Conservation (phyloP, 345 rosid genomes). For the Euphorbia peplus region DNA sequence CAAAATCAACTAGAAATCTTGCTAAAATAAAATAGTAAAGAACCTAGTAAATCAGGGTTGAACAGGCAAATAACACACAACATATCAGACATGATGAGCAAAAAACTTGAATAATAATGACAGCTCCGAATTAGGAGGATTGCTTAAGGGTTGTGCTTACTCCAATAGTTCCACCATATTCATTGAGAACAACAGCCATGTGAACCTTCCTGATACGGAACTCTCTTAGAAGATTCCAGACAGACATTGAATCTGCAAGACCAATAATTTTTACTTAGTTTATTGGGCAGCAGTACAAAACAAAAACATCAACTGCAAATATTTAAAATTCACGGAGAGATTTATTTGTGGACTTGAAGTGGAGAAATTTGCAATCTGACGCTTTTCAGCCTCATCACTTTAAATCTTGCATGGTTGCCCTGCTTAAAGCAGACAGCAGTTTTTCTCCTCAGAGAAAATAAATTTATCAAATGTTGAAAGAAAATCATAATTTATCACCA, state of each 20-base stretch:
- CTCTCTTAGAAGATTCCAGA: constrained; percentile 99
- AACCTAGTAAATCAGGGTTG: not conserved
- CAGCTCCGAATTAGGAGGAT: constrained; percentile 4
- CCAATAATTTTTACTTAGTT: constrained; percentile 16
- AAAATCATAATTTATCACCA: not conserved
- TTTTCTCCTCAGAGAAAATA: not conserved
- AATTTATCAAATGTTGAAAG: not conserved
- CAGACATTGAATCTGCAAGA: constrained; percentile 95
- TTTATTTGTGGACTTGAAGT: not conserved
- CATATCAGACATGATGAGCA: not conserved
- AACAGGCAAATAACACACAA: not conserved
- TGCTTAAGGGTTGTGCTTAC: constrained; percentile 44
- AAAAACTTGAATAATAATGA: not conserved
- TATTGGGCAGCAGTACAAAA: not conserved
- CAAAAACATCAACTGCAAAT: not conserved
- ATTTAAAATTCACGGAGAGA: not conserved
- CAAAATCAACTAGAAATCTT: not conserved
- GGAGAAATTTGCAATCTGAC: not conserved
- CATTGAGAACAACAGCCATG: constrained; percentile 98
- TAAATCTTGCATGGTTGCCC: not conserved
- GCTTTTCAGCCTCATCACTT: not conserved
- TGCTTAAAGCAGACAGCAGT: not conserved
- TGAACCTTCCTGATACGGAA: constrained; percentile 98
- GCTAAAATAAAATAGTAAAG: not conserved
- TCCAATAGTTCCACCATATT: constrained; percentile 97